Evolutionary conservation across 1,139 yeast genomes (phyloP).

Genomic region (Wickerhamomyces sp.): DNA sequence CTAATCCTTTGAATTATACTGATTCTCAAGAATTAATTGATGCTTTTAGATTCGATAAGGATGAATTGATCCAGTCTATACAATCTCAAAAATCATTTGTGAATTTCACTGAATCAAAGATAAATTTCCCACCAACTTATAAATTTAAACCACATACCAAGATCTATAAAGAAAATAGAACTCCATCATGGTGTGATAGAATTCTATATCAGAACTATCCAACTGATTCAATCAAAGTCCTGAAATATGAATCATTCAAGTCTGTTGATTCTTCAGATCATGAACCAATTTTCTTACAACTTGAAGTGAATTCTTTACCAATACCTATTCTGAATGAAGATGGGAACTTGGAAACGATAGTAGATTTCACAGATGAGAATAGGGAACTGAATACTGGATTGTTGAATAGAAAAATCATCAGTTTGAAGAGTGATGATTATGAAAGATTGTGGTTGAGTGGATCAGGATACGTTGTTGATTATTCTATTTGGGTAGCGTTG

Average conservation of each 20-base stretch:
- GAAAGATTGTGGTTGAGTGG: background rate
- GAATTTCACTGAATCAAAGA: constrained; percentile 60
- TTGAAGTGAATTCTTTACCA: constrained; percentile 16
- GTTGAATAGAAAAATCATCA: background rate
- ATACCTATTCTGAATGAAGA: constrained; percentile 1
- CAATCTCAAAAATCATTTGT: constrained; percentile 42
- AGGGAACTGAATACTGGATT: background rate
- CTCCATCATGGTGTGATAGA: constrained; percentile 90
- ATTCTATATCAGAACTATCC: constrained; percentile 53
- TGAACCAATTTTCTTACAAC: constrained; percentile 27
- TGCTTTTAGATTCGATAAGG: constrained; percentile 25
- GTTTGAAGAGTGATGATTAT: background rate
- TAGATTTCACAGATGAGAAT: background rate
- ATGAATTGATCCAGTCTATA: constrained; percentile 53
- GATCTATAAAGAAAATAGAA: constrained; percentile 52
- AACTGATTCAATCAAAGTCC: constrained; percentile 6
- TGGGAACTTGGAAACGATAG: background rate
- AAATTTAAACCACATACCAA: constrained; percentile 52
- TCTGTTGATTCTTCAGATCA: constrained; percentile 30
- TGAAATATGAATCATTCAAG: constrained; percentile 22
- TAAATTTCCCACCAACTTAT: constrained; percentile 71
- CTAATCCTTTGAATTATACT: no score
- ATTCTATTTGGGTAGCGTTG: background rate
- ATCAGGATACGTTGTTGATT: background rate
- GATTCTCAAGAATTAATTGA: no score